phyloP scores from a whole-genome alignment of 2,329 filamentous ascomycete genomes.

The Endocalyx cinctus region DNA sequence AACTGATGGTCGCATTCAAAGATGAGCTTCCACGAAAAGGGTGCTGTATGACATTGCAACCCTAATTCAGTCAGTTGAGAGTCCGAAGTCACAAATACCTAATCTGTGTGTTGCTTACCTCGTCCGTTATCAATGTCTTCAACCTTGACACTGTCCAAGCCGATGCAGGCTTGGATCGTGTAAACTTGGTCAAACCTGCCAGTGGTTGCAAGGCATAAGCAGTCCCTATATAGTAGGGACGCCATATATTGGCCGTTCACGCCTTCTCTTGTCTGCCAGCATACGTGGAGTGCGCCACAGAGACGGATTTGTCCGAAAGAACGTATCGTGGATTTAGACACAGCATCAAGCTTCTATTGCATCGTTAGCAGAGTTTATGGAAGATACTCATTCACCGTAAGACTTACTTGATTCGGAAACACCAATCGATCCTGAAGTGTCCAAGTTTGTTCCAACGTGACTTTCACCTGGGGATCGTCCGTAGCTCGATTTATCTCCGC shows the following conservation, averaged over 20 bases:
- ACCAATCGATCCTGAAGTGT: slow-evolving; percentile 75
- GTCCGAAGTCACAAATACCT: background rate
- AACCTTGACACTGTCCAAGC: slow-evolving; percentile 59
- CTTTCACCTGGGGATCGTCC: slow-evolving; percentile 65
- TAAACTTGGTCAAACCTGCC: slow-evolving; percentile 64
- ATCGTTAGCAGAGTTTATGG: slow-evolving; percentile 13
- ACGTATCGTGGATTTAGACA: slow-evolving; percentile 63
- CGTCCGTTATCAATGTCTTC: slow-evolving; percentile 72
- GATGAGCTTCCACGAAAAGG: slow-evolving; percentile 86
- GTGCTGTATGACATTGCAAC: slow-evolving; percentile 79
- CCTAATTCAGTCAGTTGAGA: slow-evolving; percentile 45
- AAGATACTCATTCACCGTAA: background rate
- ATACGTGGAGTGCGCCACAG: slow-evolving; percentile 78
- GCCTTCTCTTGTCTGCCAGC: slow-evolving; percentile 67
- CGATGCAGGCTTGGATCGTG: slow-evolving; percentile 69
- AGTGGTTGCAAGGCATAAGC: slow-evolving; percentile 69
- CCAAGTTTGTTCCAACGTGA: slow-evolving; percentile 76
- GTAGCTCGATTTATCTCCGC: slow-evolving; percentile 81
- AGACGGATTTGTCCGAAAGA: slow-evolving; percentile 75
- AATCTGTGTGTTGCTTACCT: slow-evolving; percentile 43
- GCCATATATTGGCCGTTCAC: slow-evolving; percentile 79
- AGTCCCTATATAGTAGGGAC: slow-evolving; percentile 76
- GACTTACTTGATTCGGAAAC: slow-evolving; percentile 65
- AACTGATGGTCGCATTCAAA: slow-evolving; percentile 74
- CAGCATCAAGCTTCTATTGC: slow-evolving; percentile 42